Evolutionary conservation across 163 green algal species (phyloP).

Genomic region (Coccomyxa subellipsoidea): DNA sequence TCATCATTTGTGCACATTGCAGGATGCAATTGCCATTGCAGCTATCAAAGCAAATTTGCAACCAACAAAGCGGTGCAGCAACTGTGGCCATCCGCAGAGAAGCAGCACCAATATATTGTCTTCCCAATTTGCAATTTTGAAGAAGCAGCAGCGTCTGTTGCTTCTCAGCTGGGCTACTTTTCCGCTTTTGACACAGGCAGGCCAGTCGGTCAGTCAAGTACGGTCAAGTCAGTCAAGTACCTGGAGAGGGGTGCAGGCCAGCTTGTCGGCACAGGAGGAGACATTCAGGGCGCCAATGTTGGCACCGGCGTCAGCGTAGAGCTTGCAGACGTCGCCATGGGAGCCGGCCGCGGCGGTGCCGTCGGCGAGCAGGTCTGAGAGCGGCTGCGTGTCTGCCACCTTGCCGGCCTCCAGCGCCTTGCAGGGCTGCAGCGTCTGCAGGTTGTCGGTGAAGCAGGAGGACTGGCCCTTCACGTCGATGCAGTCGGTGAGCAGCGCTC

Average conservation of each 20-base stretch:
- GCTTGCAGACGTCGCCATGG: not conserved
- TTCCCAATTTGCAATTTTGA: no score
- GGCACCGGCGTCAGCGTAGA: not conserved
- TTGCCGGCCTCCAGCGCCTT: not conserved
- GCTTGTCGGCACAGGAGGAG: not conserved
- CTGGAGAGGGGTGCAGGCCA: not conserved
- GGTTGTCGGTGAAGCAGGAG: not conserved
- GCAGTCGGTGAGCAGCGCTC: slow-evolving; percentile 3
- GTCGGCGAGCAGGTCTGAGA: not conserved
- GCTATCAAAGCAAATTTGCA: no score
- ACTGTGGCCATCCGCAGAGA: no score
- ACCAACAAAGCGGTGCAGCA: no score
- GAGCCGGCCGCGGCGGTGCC: not conserved
- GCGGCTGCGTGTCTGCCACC: not conserved
- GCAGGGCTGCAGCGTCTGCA: not conserved
- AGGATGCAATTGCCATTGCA: no score
- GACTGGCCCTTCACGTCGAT: not conserved
- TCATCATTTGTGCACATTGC: not conserved
- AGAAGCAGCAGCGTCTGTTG: no score
- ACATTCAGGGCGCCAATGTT: not conserved
- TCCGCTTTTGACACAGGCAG: no score
- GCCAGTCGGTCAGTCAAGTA: no score
- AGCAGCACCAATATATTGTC: no score
- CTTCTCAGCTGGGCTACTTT: no score
- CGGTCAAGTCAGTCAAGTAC: no score